phyloP scores from a whole-genome alignment of 2,329 filamentous ascomycete species.

The Teratosphaeria destructans region DNA sequence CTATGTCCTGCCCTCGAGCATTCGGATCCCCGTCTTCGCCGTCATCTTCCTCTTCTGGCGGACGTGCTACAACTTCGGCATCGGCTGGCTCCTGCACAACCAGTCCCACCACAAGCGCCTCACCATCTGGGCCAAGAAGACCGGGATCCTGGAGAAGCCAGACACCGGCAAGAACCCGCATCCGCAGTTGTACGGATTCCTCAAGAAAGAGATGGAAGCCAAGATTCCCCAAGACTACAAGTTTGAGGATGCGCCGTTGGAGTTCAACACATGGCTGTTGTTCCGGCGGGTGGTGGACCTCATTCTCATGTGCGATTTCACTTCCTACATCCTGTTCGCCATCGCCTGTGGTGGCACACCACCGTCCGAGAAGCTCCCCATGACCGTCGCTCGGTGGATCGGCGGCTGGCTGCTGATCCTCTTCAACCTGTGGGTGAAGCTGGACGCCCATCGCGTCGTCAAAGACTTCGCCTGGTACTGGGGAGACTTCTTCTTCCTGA shows the following conservation, averaged over 20 bases:
- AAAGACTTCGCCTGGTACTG: conserved; percentile 99
- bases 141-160: conserved; percentile 76
- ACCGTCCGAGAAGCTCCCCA: conserved; percentile 55
- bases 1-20: conserved; percentile 57
- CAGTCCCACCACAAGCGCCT: conserved; percentile 85
- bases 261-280: conserved; percentile 98
- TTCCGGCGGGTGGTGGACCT: conserved; percentile 93
- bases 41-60: conserved; percentile 85
- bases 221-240: conserved; percentile 92
- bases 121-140: conserved; percentile 77
- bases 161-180: conserved; percentile 70
- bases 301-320: conserved; percentile 98
- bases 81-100: conserved; percentile 76
- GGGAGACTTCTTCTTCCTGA: conserved; percentile 98
- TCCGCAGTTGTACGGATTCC: conserved; percentile 68
- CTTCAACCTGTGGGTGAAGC: conserved; percentile 97
- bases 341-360: conserved; percentile 75
- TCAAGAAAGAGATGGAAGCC: conserved; percentile 84
- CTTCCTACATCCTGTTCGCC: conserved; percentile 92
- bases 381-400: conserved; percentile 66
- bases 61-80: conserved; percentile 83
- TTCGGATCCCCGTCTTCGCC: conserved; percentile 70
- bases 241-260: conserved; percentile 83
- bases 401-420: conserved; percentile 68
- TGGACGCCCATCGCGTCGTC: conserved; percentile 93